Base-by-base conservation (phyloP, 495 filamentous ascomycete genomes). In the Aspergillus bridgeri region DNA sequence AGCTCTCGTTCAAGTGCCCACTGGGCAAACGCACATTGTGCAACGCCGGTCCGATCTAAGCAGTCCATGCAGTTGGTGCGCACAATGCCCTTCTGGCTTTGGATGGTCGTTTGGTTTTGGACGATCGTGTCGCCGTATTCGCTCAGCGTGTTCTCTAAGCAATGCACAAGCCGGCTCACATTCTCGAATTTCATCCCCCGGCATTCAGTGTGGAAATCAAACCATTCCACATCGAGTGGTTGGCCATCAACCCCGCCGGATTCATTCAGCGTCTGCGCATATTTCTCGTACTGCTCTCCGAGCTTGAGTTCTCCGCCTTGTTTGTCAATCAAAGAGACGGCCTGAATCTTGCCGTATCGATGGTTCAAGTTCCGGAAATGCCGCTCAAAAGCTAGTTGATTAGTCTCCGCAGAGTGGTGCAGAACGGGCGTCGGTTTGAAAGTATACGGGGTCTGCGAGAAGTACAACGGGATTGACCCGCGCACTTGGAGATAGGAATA, bases 11-110 rank as follows among this genome's bases (percentile, higher is more conserved):
- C 89, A 20, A 98, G 79, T 29, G 86, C 86, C 71, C 84, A 79
- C 60, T 88, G 86, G 1, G 82, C 92, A 66, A 88, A 89, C 0
- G 91, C 92, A 62, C 88, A 91, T 72, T 96, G 93, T 20, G 92
- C 91, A 27, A 97, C 90, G 58, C 96, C 96, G 3, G 93, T 97
- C 24, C 92, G 85, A 64, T 97, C 92, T 15, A 98, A 81, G 62
- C 93, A 98, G 65, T 98, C 93, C 93, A 98, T 98, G 70, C 93
- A 98, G 67, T 98, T 97, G 3, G 90, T 96, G 53, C 93, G 77
- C 15, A 97, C 65, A 13, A 96, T 82, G 3, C 92, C 93, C 19
- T 70, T 78, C 65, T 97, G 93, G 44, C 67, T 78, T 25, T 74
- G 69, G 20, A 77, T 61, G 6, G 85, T 79, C 8, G 68, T 68